Base-by-base conservation (phyloP, 164 flowering plant genomes). In the Vitis riparia region DNA sequence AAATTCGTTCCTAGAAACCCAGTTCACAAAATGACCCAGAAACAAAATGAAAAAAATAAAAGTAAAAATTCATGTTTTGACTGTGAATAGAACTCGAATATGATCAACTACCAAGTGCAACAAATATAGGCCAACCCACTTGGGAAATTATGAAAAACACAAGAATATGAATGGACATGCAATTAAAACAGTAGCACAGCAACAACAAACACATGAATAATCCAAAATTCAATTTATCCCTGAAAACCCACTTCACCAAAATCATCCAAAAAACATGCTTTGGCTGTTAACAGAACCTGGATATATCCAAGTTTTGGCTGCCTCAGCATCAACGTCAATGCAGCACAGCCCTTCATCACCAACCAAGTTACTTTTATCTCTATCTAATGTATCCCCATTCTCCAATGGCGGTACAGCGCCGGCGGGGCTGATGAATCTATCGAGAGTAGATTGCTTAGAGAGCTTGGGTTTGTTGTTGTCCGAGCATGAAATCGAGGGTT, bases 291-390 rank as follows among this genome's bases (percentile, higher is more conserved):
- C 2, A 30, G 10, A 61, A 94, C 98, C 97, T 80, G 98, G 98
- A 69, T 94, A 94, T 58, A 91, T 85, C 97, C 98, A 94, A 29
- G 95, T 89, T 70, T 91, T 88, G 50, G 97, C 97, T 15, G 97
- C 91, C 73, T 91, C 89, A 7, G 83, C 68, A 78, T 94, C 97
- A 79, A 92, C 81, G 9, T 68, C 70, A 30, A 82, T 66, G 68
- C 50, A 69, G 53, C 80, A 52, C 9, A 3, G 62, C 57, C 55
- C n/a, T 1, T 72, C 84, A n/a, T 62, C 77, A 7, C 52, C 75
- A 16, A 9, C 62, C 17, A 27, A 19, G 14, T 19, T 9, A n/a
- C 51, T 70, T 4, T 44, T 62, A 15, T 49, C 55, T 8, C 11
- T 59, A 58, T 17, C 53, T 8, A n/a, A 8, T 66, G 50, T 47